Percentiles rank a stretch among this genome's conserved stretches.
Evolutionary conservation across 805 yeast species (phyloP).

Genomic region (Candida insectalens): DNA sequence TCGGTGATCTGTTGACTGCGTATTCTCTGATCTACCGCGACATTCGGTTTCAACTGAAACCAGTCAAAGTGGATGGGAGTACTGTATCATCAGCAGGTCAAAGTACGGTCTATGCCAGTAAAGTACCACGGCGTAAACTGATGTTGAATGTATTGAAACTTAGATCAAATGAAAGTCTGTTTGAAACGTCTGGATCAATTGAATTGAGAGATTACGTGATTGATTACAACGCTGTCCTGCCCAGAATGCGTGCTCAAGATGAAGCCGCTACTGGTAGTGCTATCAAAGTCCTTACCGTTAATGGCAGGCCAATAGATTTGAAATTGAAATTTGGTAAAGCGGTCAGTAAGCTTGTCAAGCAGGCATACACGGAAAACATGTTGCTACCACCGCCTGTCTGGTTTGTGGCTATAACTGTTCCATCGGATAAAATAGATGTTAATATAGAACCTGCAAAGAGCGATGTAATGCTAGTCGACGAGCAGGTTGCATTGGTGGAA

Average conservation of each 20-base stretch:
- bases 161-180: conserved; percentile 9
- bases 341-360: conserved; percentile 15
- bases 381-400: conserved; percentile 25
- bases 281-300: conserved; percentile 24
- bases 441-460: conserved; percentile 37
- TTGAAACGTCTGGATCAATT: conserved; percentile 7
- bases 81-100: conserved; percentile 5
- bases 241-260: conserved; percentile 24
- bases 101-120: conserved; percentile 7
- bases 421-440: conserved; percentile 21
- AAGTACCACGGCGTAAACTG: conserved; percentile 5
- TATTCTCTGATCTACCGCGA: conserved; percentile 23
- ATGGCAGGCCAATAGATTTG: conserved; percentile 22
- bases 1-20: conserved; percentile 17
- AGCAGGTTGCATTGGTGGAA: conserved; percentile 5
- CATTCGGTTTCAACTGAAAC: conserved; percentile 22
- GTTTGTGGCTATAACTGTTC: conserved; percentile 24
- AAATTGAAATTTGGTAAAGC: conserved; percentile 23
- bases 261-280: conserved; percentile 15
- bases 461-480: conserved; percentile 25
- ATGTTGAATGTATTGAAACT: conserved; percentile 12
- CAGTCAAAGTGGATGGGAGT: conserved; percentile 13
- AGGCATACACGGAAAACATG: conserved; percentile 14
- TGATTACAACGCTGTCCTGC: conserved; percentile 18
- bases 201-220: conserved; percentile 2